Percentiles rank a stretch among this genome's conserved stretches.
phyloP scores from a whole-genome alignment of 306 rosid genomes.

The Pterocarpus santalinus region DNA sequence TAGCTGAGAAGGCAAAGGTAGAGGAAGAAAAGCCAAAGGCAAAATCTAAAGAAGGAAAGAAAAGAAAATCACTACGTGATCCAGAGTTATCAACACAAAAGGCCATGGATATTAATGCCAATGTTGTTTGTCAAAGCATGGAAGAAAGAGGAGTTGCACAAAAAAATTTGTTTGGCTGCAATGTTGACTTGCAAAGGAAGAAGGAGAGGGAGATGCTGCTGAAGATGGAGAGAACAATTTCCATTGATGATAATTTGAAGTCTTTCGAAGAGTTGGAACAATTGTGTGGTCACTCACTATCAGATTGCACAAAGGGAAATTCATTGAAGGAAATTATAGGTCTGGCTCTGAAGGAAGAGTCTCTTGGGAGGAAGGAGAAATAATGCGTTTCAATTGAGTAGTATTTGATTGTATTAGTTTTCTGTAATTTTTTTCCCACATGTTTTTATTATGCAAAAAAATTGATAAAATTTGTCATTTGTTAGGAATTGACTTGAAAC shows the following conservation, averaged over 20 bases:
- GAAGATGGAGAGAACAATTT: neutral
- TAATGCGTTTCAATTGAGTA: neutral
- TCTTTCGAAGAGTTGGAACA: neutral
- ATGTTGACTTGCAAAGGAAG: neutral
- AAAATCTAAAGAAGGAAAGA: neutral
- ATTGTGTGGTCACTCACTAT: neutral
- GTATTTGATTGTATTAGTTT: no score
- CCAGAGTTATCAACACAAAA: neutral
- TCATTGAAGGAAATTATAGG: no score
- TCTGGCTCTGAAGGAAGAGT: no score
- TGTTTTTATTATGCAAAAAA: no score
- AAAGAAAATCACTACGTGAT: neutral
- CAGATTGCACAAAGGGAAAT: neutral
- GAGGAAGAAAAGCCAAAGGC: neutral
- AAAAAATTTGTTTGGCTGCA: neutral
- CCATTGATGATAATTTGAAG: neutral
- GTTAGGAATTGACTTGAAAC: no score
- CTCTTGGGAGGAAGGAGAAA: neutral
- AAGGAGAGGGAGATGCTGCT: neutral
- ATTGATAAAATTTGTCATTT: no score
- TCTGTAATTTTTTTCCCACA: no score
- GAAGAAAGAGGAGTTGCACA: neutral
- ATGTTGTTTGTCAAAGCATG: neutral
- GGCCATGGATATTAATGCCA: neutral
- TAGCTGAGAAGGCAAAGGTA: neutral